phyloP scores from a whole-genome alignment of 345 rosid genomes.

The Theobroma cacao region DNA sequence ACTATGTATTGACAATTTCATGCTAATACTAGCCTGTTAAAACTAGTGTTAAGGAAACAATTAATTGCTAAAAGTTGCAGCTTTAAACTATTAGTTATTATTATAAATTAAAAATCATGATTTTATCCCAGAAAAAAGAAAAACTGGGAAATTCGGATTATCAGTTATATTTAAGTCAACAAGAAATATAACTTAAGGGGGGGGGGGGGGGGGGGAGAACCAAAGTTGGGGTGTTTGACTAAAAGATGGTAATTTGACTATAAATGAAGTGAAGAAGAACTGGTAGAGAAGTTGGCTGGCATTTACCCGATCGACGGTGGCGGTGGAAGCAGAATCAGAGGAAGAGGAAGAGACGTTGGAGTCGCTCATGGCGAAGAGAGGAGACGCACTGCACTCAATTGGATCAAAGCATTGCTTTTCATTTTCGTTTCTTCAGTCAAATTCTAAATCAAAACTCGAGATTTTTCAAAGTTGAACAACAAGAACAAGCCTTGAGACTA shows the following conservation, averaged over 20 bases:
- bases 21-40: neutral
- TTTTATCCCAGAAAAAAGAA: neutral
- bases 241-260: neutral
- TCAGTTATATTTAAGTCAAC: neutral
- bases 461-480: slow-evolving; percentile 15
- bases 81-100: neutral
- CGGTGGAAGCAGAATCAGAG: slow-evolving; percentile 58
- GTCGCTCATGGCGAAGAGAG: slow-evolving; percentile 56
- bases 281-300: neutral
- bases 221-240: neutral
- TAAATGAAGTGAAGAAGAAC: neutral
- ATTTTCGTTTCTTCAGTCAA: neutral
- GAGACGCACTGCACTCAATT: neutral
- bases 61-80: neutral
- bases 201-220: neutral
- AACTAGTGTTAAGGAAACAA: neutral
- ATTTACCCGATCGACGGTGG: slow-evolving; percentile 63
- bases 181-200: neutral
- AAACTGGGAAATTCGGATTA: neutral
- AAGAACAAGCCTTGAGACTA: neutral
- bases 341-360: slow-evolving; percentile 58
- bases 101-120: neutral
- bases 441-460: too few relatives aligned
- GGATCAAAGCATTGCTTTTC: slow-evolving; percentile 27
- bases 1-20: neutral